Conservation (phyloP, 2,329 filamentous ascomycete species). For the Huntiella decipiens region DNA sequence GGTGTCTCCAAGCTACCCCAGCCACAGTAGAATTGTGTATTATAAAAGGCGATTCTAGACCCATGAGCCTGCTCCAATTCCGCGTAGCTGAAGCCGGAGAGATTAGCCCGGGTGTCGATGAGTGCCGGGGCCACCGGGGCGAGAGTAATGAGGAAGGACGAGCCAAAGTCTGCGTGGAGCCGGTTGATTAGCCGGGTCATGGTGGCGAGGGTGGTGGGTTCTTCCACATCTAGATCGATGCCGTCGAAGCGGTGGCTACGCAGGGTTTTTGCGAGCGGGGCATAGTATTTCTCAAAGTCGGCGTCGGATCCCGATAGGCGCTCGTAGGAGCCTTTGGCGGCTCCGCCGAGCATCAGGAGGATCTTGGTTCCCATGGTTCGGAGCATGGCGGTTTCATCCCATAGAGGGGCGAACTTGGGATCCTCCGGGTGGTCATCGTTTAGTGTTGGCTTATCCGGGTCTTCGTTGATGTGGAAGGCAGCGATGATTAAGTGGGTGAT, state of each 20-base stretch:
- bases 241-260: conserved; percentile 44
- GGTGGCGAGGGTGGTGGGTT: conserved; percentile 48
- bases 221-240: conserved; percentile 64
- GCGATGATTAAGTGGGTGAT: conserved; percentile 71
- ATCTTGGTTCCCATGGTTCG: conserved; percentile 60
- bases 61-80: conserved; percentile 51
- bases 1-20: conserved; percentile 44
- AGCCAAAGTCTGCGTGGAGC: conserved; percentile 49
- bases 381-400: conserved; percentile 56
- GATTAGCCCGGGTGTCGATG: conserved; percentile 33
- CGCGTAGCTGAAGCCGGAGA: conserved; percentile 69
- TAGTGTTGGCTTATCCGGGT: conserved; percentile 47
- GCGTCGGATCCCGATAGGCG: conserved; percentile 31
- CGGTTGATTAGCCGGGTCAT: conserved; percentile 48
- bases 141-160: conserved; percentile 55
- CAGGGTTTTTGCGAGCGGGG: conserved; percentile 46
- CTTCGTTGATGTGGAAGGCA: conserved; percentile 63
- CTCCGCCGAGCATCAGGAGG: conserved; percentile 74
- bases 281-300: conserved; percentile 56
- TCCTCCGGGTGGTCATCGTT: conserved; percentile 62
- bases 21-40: conserved; percentile 82
- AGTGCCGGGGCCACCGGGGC: conserved; percentile 64
- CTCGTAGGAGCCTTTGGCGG: conserved; percentile 52
- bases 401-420: conserved; percentile 49
- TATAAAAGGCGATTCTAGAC: conserved; percentile 62